Percentiles rank a stretch among this genome's conserved stretches.
These are phyloP conservation scores for Chamaecrista fasciculata DNA, from an alignment of 306 rosid genomes.

Conservation along the genomic window DNA sequence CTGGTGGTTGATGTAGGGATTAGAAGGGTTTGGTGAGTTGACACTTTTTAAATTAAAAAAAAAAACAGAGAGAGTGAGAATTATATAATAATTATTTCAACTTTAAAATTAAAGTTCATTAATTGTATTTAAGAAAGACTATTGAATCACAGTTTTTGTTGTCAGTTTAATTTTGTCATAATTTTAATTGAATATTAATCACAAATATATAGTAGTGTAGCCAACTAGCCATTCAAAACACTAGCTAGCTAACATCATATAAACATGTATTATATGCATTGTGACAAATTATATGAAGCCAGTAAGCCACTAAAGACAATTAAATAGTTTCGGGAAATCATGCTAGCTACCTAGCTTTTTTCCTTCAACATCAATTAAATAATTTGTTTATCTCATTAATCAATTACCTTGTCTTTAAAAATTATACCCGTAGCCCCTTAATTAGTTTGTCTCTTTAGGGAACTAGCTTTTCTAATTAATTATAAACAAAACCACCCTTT, in stretches of 20 bases:
- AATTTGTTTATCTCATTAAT: background rate
- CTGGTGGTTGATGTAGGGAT: background rate
- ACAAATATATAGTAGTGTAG: constrained; percentile 21
- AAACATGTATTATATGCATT: background rate
- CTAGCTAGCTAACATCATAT: too few species aligned
- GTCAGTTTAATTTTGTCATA: too few species aligned
- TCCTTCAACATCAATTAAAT: background rate
- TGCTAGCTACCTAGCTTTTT: background rate
- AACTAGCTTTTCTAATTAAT: constrained; percentile 34
- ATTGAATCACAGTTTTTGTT: too few species aligned
- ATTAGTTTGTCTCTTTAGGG: constrained; percentile 23
- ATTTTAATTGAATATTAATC: too few species aligned
- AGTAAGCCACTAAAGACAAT: constrained; percentile 29
- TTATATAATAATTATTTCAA: too few species aligned
- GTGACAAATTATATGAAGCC: background rate
- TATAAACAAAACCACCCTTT: constrained; percentile 33
- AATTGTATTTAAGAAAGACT: too few species aligned
- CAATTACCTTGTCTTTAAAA: background rate
- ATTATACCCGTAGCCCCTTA: constrained; percentile 20
- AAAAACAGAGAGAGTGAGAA: too few species aligned
- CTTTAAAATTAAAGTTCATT: too few species aligned
- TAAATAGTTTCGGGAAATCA: constrained; percentile 16
- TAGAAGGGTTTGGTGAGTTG: background rate
- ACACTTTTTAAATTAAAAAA: too few species aligned
- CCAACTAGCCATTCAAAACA: constrained; percentile 15